Evolutionary conservation across 306 rosid genomes (phyloP).

Genomic region (Lathyrus oleraceus): DNA sequence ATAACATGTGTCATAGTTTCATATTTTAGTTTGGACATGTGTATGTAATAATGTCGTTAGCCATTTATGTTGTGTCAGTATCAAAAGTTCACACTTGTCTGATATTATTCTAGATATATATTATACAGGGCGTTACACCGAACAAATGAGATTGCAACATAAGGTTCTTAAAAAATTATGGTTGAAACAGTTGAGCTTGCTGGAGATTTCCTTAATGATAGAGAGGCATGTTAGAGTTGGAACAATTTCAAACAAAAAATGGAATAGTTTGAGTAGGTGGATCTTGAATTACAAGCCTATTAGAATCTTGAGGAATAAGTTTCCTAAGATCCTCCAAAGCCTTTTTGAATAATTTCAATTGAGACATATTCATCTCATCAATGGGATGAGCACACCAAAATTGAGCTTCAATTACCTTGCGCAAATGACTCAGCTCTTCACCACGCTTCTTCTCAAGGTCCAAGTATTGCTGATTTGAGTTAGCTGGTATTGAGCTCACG

Average conservation of each 20-base stretch:
- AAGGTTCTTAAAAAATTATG: not conserved
- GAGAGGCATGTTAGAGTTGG: not conserved
- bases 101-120: too few relatives aligned
- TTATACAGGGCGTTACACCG: too few relatives aligned
- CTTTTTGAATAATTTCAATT: not conserved
- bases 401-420: not conserved
- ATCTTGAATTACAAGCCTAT: not conserved
- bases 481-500: slow-evolving; percentile 31
- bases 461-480: not conserved
- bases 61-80: too few relatives aligned
- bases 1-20: too few relatives aligned
- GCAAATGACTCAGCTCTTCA: not conserved
- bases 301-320: not conserved
- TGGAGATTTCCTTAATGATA: not conserved
- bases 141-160: slow-evolving; percentile 17
- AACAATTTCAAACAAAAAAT: not conserved
- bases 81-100: too few relatives aligned
- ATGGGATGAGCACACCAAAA: slow-evolving; percentile 29
- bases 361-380: not conserved
- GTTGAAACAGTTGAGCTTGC: not conserved
- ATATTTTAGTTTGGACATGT: too few relatives aligned
- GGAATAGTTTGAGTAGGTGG: not conserved
- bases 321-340: slow-evolving; percentile 5
- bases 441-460: slow-evolving; percentile 7
- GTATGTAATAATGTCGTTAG: too few relatives aligned